Evolutionary conservation across 2,329 filamentous ascomycete species (phyloP).

Genomic region (Nigrospora osmanthi): DNA sequence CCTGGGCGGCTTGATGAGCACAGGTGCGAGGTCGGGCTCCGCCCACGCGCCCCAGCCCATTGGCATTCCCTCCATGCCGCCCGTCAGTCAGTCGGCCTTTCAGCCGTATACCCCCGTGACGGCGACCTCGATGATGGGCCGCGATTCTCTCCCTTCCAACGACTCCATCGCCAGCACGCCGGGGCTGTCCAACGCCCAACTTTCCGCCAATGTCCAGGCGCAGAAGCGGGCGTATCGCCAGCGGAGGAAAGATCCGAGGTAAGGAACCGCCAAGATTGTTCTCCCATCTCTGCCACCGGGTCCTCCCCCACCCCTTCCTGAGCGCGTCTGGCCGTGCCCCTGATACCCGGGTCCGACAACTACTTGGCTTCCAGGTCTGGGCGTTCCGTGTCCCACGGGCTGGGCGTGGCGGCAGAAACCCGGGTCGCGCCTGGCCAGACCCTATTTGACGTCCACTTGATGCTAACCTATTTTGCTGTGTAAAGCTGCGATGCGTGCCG

Average conservation of each 20-base stretch:
- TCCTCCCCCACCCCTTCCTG: constrained; percentile 29
- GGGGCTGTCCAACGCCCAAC: constrained; percentile 30
- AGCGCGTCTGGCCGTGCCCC: constrained; percentile 31
- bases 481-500: constrained; percentile 83
- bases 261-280: constrained; percentile 41
- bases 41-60: constrained; percentile 43
- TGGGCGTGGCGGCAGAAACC: too few species aligned
- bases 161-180: constrained; percentile 51
- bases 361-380: too few species aligned
- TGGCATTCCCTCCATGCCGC: constrained; percentile 42
- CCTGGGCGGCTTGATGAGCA: constrained; percentile 43
- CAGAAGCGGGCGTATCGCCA: constrained; percentile 95
- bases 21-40: constrained; percentile 40
- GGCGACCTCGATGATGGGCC: constrained; percentile 41
- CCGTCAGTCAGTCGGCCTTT: constrained; percentile 36
- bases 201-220: constrained; percentile 49
- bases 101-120: constrained; percentile 46
- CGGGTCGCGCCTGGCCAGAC: too few species aligned
- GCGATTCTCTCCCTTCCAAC: constrained; percentile 52
- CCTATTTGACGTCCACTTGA: background rate
- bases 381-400: too few species aligned
- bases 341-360: too few species aligned
- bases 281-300: too few species aligned
- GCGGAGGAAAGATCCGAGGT: constrained; percentile 81
- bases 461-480: constrained; percentile 5